phyloP scores from a whole-genome alignment of 345 rosid genomes.

The Eucalyptus viminalis region DNA sequence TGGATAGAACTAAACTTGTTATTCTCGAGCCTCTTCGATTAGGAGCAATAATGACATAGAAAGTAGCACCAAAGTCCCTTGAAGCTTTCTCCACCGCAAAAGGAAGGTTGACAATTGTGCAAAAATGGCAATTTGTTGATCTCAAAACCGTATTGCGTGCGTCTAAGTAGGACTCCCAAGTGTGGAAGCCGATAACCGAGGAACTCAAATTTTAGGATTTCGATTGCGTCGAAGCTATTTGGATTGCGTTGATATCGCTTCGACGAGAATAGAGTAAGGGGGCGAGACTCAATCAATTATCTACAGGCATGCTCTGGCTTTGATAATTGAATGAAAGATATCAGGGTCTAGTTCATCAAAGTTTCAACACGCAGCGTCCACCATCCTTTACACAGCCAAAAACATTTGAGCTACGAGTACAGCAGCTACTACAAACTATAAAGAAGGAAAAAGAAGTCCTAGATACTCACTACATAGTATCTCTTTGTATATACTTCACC shows the following conservation, averaged over 20 bases:
- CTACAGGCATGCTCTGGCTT: not conserved
- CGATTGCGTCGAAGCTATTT: not conserved
- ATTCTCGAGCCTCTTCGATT: not conserved
- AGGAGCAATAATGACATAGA: not conserved
- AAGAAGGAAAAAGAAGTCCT: not conserved
- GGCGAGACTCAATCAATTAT: not conserved
- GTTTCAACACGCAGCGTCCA: not conserved
- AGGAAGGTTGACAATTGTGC: not conserved
- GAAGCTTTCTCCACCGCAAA: not conserved
- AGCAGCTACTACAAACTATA: not conserved
- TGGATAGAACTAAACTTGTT: no score
- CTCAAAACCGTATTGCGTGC: not conserved
- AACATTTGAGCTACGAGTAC: not conserved
- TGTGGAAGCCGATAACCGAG: not conserved
- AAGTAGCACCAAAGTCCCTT: accelerated
- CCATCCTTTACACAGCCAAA: not conserved
- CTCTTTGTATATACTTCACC: not conserved
- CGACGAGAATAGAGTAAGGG: not conserved
- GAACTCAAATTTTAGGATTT: not conserved
- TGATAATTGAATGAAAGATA: not conserved
- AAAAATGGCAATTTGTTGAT: not conserved
- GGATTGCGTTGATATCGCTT: accelerated
- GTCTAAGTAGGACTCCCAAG: not conserved
- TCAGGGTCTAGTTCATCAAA: not conserved
- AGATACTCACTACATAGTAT: not conserved